Evolutionary conservation across 371 early-diverging fungal genomes (phyloP), one percentile per base, ranked within the genome.

Genomic region (Chytridium lagenaria): DNA sequence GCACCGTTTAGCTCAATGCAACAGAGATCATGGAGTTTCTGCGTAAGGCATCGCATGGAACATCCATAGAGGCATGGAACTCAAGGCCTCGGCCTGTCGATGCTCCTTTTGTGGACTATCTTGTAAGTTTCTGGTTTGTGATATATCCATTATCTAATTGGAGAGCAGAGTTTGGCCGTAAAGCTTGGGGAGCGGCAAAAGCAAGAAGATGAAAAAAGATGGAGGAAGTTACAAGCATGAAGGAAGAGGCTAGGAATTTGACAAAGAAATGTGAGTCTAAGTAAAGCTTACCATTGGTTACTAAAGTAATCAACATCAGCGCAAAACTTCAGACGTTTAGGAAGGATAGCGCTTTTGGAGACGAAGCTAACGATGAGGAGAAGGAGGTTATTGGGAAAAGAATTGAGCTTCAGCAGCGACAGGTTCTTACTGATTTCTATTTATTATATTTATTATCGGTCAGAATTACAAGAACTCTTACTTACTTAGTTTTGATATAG

Each of bases 311-410:
- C n/a, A n/a, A n/a, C n/a, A n/a, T n/a, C n/a, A 93, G 94, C 78
- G 90, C 92, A 63, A 85, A 87, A 26, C 92, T 94, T 66, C 90
- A 86, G 78, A 92, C 90, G 37, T 91, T 94, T 44, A 90, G 94
- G 38, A 94, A 94, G 79, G 91, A 92, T 68, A 90, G 91, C 37
- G 89, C 94, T 5, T 96, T 95, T 75, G 90, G 93, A 70, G 88
- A 90, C 68, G 92, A 93, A 76, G 89, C 94, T 22, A 96, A 95
- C 0, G 92, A 91, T 72, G 88, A 90, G 59, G 96, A 96, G 78
- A 88, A 85, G 86, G 89, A 87, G 44, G 91, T 96, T 68, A 95
- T 96, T 80, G 86, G 91, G 75, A 87, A 92, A 79, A 89, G 96
- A 5, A 92, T 96, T 1, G 93, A 92, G 5, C 83, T 94, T 39